Base-by-base conservation (phyloP, 129 eudicot species). In the Helichrysum umbraculigerum region DNA sequence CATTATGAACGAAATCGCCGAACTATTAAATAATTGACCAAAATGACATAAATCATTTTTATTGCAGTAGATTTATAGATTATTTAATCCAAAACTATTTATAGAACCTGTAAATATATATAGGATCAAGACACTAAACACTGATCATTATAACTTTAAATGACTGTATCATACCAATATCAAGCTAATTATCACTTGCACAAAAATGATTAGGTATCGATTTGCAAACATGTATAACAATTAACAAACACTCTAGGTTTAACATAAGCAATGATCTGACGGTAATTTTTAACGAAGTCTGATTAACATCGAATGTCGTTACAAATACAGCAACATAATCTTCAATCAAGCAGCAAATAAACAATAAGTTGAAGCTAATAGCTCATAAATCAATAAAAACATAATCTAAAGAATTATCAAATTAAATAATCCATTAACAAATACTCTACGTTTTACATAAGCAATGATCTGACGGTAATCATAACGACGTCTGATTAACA, bases 401-500 rank as follows among this genome's bases (percentile, higher is more conserved):
- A 56, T 42, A 56, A 58, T 3, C 20, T 10, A 47, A 47, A 4
- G 17, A 47, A 71, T 3, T 5, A 58, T 7, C 7, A 4, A 8
- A 20, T 9, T 3, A 6, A 58, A 58, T 58, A 58, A 20, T 19
- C 5, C 32, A 58, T 58, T 58, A 58, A 58, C 64, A 21, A 58
- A 20, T 9, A 6, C 28, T 2, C 3, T 7, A 58, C 63, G 63
- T n/a, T 20, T 4, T n/a, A 58, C 2, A 78, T 64, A 71, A 62
- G 82, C 37, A 50, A 16, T 68, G 16, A 72, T 29, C 20, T 71
- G 66, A 37, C 10, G 20, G 72, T 14, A 72, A 66, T 20, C 21
- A 74, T 4, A 16, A 78, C 44, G 29, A 78, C 64, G 67, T 62
- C 82, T 7, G 42, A 63, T 79, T 41, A 72, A 37, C 57, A 72